Conservation (phyloP, 225 moss, liverwort and hornwort genomes). For the Sphagnum contortum region DNA sequence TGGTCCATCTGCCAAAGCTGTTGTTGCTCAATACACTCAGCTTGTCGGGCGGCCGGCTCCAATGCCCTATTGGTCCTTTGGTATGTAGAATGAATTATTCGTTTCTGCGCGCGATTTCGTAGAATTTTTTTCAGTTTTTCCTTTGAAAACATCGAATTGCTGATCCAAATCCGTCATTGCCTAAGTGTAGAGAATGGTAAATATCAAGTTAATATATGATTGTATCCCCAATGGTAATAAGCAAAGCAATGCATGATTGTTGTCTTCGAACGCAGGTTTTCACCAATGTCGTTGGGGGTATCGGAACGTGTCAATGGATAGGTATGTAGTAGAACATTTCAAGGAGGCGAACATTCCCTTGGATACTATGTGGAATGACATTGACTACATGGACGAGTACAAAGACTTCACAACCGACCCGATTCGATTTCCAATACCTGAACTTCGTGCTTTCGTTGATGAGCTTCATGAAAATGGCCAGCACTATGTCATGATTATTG, state of each 20-base stretch:
- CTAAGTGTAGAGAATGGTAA: too few species aligned
- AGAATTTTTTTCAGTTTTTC: too few species aligned
- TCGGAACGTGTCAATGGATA: slow-evolving; percentile 41
- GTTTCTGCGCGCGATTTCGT: too few species aligned
- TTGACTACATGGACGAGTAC: slow-evolving; percentile 66
- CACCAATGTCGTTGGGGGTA: slow-evolving; percentile 92
- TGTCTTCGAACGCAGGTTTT: slow-evolving; percentile 30
- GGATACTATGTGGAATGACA: slow-evolving; percentile 87
- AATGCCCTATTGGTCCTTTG: slow-evolving; percentile 85
- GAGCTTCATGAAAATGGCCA: slow-evolving; percentile 47
- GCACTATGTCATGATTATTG: slow-evolving; percentile 72
- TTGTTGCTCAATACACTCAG: slow-evolving; percentile 74
- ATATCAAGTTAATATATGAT: too few species aligned
- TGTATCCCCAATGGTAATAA: too few species aligned
- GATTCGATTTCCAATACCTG: slow-evolving; percentile 37
- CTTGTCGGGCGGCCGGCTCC: slow-evolving; percentile 71
- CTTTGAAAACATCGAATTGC: too few species aligned
- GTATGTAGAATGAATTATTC: slow-evolving; percentile 18
- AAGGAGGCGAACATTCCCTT: slow-evolving; percentile 60
- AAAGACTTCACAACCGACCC: slow-evolving; percentile 72
- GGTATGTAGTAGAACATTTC: slow-evolving; percentile 59
- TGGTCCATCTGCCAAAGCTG: slow-evolving; percentile 50
- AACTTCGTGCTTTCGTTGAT: slow-evolving; percentile 52
- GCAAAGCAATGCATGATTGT: too few species aligned
- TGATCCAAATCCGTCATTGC: too few species aligned